Conservation (phyloP, 257 asterid species). For the Ajuga chamaepitys region DNA sequence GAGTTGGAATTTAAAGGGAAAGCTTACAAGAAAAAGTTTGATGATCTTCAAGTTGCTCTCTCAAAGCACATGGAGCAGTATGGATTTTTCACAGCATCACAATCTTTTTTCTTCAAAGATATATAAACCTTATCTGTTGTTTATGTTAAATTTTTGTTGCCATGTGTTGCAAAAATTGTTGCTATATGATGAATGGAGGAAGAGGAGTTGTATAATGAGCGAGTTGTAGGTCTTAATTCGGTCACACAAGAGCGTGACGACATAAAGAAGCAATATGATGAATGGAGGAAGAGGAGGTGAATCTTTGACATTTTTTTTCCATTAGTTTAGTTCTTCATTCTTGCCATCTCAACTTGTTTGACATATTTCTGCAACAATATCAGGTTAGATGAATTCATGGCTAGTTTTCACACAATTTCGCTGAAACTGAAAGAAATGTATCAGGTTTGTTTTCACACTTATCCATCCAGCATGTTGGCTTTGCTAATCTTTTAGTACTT, state of each 20-base stretch:
- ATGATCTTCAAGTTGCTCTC: constrained; percentile 62
- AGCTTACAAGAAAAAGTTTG: constrained; percentile 71
- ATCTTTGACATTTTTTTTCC: not conserved
- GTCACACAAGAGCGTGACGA: constrained; percentile 89
- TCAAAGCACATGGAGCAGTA: constrained; percentile 91
- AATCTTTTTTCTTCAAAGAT: not conserved
- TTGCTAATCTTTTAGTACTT: not conserved
- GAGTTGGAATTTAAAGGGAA: constrained; percentile 70
- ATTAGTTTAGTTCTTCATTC: not conserved
- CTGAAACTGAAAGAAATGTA: constrained; percentile 97
- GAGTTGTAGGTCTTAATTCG: constrained; percentile 77
- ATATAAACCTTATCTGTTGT: not conserved
- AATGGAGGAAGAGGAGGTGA: constrained; percentile 86
- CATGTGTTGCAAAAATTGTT: not conserved
- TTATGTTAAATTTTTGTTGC: not conserved
- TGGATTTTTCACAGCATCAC: constrained; percentile 17
- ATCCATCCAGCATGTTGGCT: not conserved
- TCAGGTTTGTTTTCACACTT: constrained; percentile 48
- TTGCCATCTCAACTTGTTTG: not conserved
- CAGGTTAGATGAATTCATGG: constrained; percentile 98
- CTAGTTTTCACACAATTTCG: constrained; percentile 84
- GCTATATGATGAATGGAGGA: constrained; percentile 46
- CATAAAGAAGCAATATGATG: constrained; percentile 79
- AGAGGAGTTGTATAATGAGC: constrained; percentile 76
- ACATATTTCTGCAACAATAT: constrained; percentile 10